Base-by-base conservation (phyloP, 352 stramenopile genomes). In the Phytophthora boehmeriae region DNA sequence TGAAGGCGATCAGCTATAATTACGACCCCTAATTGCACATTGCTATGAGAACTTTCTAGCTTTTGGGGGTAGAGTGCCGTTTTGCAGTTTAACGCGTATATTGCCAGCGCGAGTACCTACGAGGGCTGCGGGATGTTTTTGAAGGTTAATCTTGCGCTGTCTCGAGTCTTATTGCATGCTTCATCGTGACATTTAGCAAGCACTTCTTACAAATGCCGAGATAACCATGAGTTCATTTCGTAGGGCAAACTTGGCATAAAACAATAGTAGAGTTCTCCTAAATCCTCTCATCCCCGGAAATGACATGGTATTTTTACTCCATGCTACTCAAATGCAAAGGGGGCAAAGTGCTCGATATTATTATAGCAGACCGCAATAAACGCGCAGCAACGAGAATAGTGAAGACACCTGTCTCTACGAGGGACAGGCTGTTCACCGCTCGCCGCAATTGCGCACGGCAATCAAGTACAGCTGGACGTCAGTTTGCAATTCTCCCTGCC, bases 401-500 rank as follows among this genome's bases (percentile, higher is more conserved):
- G 23, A 17, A 59, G 32, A 42, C 20, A 20, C 36, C 30, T 42
- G 55, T 68, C 62, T 68, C 61, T 75, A 39, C 61, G 54, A 70
- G 50, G 54, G 44, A 43, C 59, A 78, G 53, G 61, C 66, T 53
- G 59, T 55, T 74, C 49, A 66, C 61, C 45, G 39, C 71, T 66
- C 28, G 45, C 42, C 54, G 62, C 66, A 76, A 71, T 68, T 71
- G 69, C 61, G 56, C 54, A 55, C 44, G 73, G 77, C 73, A 76
- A 73, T 76, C 63, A 76, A 74, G 73, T 66, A 71, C 63, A 69
- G 38, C 57, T 59, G 58, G 38, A 63, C 55, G 66, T 65, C 74
- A 88, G 78, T 85, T 84, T 86, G 78, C 78, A 76, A 86, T 86
- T 74, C 59, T 65, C 71, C 48, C 30, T 39, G 47, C 43, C 51